Evolutionary conservation across 202 grass and related monocot genomes (phyloP), one percentile per base, ranked within the genome.

Genomic region (Sporobolus alterniflorus): DNA sequence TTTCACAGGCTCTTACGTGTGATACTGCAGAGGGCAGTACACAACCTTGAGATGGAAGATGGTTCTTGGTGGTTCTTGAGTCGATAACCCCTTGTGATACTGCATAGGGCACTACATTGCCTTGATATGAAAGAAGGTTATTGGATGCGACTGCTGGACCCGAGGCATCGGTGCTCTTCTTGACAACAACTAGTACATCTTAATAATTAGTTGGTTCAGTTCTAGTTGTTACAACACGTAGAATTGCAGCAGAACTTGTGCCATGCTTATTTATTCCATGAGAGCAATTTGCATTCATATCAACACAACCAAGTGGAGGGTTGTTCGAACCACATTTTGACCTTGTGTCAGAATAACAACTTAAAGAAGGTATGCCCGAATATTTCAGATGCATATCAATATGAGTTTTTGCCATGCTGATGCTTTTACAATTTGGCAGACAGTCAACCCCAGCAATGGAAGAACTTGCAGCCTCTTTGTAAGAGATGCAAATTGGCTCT

Each of bases 341-440:
- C 16, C 59, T 56, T 33, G 46, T 39, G 4, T 64, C 77, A 84
- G 49, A 79, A 84, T 70, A 67, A 74, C 70, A 71, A 76, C 54
- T 72, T 43, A 88, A 78, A 83, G 60, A 34, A 56, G 75, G 46
- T 49, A 28, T 9, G 15, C 59, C 18, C 25, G 31, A 46, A 51
- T 69, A 64, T 66, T 89, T 65, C 65, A 84, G 59, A 60, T 89
- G 87, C 36, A 41, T 83, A 67, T 72, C 84, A 89, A 18, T 28
- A 42, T 49, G 75, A 64, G 30, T 67, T 55, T 84, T 83, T 77
- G 54, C 32, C 62, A 29, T 73, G 22, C 64, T 68, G 30, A 61
- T 54, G 67, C 30, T 46, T 49, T 21, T 70, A 69, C 29, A 29
- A 50, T 83, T 86, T 61, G 52, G 47, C 47, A 46, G 73, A 59